phyloP scores from a whole-genome alignment of 225 moss, liverwort and hornwort species.

The Bryoerythrophyllum caledonicum region DNA sequence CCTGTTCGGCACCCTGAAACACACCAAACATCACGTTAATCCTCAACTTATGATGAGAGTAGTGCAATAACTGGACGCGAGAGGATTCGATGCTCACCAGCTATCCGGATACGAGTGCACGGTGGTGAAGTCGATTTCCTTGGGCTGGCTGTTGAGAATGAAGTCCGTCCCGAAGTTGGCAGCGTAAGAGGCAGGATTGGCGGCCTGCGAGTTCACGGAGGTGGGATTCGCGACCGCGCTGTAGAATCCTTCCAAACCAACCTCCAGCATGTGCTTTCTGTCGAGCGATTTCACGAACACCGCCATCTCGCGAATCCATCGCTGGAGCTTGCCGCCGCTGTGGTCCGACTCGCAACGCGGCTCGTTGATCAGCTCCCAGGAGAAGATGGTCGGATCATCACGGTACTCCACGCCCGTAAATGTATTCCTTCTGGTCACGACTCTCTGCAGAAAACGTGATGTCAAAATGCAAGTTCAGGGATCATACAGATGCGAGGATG shows the following conservation, averaged over 20 bases:
- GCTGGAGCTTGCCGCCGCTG: conserved; percentile 38
- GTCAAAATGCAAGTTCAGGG: too few species aligned
- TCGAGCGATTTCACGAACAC: conserved; percentile 64
- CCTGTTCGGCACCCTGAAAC: conserved; percentile 42
- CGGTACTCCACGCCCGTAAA: conserved; percentile 52
- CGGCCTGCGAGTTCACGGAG: conserved; percentile 27
- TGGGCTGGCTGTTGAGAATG: conserved; percentile 29
- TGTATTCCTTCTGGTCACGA: conserved; percentile 52
- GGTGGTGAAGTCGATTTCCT: conserved; percentile 56
- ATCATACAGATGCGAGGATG: too few species aligned
- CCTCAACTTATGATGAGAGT: too few species aligned
- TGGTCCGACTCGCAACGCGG: conserved; percentile 58
- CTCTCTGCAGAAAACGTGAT: conserved; percentile 31
- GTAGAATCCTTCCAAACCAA: conserved; percentile 76
- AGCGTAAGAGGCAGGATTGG: conserved; percentile 47
- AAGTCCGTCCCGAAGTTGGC: conserved; percentile 60
- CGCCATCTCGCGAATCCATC: conserved; percentile 70
- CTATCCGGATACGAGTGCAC: conserved; percentile 75
- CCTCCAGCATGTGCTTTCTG: conserved; percentile 49
- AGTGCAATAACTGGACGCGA: too few species aligned
- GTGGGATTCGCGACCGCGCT: conserved; percentile 33
- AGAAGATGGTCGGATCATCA: conserved; percentile 64
- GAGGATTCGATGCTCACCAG: conserved; percentile 36
- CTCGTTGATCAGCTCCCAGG: conserved; percentile 80
- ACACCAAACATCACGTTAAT: not conserved